Base-by-base conservation (phyloP, 352 stramenopile species). In the Phytophthora brassicae region DNA sequence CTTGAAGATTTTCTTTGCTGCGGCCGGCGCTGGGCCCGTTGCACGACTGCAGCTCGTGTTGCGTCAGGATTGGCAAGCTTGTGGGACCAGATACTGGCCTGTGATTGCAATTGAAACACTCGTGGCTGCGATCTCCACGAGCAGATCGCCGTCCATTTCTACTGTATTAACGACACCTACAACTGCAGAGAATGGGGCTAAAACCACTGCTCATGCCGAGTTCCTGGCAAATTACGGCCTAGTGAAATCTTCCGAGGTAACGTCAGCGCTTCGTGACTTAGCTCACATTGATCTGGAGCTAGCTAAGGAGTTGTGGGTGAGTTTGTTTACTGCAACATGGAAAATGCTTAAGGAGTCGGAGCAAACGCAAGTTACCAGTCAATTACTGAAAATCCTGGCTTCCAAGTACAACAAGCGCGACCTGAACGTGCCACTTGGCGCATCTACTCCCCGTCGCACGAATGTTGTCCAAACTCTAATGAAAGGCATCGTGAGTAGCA, bases 361-460 rank as follows among this genome's bases (percentile, higher is more conserved):
- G 11, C 82, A 93, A 64, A 59, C 62, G 1, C 76, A 89, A 13
- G 61, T 89, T 38, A 77, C 81, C 8, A 53, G 77, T 8, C 83
- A 84, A 56, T 51, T 96, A 24, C 64, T 88, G 46, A 93, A 89
- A 58, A 80, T 91, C 43, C 55, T 96, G 9, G 87, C 88, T 42
- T 92, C 84, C 26, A 92, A 92, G 59, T 96, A 94, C 71, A 92
- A 95, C 61, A 90, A 92, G 39, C 84, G 87, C 17, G 85, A 96
- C 46, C 64, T 96, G 0, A 86, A 90, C 35, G 71, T 94, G 19
- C 88, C 86, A 33, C 60, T 92, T 2, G 70, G 67, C 12, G 61
- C 60, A 12, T 72, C 70, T 2, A 66, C 57, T 28, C 77, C 79
- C 29, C 70, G 79, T 6, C 79, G 86, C 8, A 89, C 84, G 3